Base-by-base conservation (phyloP, 2,329 filamentous ascomycete species). In the Talaromyces sp. region DNA sequence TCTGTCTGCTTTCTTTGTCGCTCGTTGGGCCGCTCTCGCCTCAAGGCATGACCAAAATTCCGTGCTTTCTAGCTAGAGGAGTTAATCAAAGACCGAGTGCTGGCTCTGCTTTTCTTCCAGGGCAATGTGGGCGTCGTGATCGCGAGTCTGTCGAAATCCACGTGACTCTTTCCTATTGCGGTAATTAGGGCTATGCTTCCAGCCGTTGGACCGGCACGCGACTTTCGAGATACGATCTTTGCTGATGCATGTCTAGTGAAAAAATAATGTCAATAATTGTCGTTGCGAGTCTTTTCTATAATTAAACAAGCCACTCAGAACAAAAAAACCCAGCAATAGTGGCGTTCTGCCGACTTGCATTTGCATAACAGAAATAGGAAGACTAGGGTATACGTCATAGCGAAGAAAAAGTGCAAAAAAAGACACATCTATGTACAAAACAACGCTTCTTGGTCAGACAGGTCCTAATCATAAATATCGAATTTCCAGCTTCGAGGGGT, bases 311-410 rank as follows among this genome's bases (percentile, higher is more conserved):
- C 3, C 33, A 4, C 13, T 13, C 33, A 13, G 33, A 39, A 36
- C 13, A 36, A 36, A 36, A 15, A 7, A 39, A 39, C 9, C 33
- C 36, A 39, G 36, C 36, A 39, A 39, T 5, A 17, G 36, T 15
- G 15, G 36, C 36, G 5, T n/a, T 7, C 1, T 0, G 17, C 36
- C 36, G 36, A n/a, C 36, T 39, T n/a, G 36, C 36, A n/a, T 7
- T 39, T 39, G 36, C 17, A n/a, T 39, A 39, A n/a, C 7, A 39
- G 6, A n/a, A 33, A 39, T 17, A 57, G 57, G 30, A 30, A 55
- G n/a, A 44, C 36, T 25, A 39, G 59, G 55, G 59, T 61, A 58
- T 61, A 57, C 59, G 19, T 54, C 47, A 52, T n/a, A 39, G 15
- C 25, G 25, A 58, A 22, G n/a, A 22, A 58, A 32, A 42, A 39